Base-by-base conservation (phyloP, 805 yeast genomes). In the Monosporozyma aquatica region DNA sequence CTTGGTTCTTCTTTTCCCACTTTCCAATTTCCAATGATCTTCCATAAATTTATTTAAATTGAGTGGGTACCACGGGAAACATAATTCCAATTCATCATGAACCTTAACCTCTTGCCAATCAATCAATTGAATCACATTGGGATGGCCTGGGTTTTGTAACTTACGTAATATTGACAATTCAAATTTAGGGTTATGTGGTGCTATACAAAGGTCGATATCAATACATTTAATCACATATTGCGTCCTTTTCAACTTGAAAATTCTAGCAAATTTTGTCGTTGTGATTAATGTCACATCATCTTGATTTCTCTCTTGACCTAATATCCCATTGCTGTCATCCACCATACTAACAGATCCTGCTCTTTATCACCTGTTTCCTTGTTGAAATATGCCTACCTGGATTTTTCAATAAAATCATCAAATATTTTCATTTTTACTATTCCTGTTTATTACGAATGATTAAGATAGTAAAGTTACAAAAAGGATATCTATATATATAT, bases 161-260 rank as follows among this genome's bases (percentile, higher is more conserved):
- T 44, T 48, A 25, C 43, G 14, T 25, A 58, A 30, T 10, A 59
- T 51, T 6, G 51, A 41, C 11, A 57, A 40, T 43, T 61, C 65
- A 10, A 25, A 32, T 11, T 42, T 13, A 9, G 58, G 55, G 38
- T 61, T 52, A 44, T 61, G 64, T 9, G 65, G 65, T 15, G 58
- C 51, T 3, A 53, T 41, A 15, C 45, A 40, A 20, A 47, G 50
- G 43, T 55, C 63, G 15, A 39, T 43, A n/a, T 49, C 41, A 11
- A 57, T 48, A n/a, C 50, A 38, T 43, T 59, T 59, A 2, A 57
- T 40, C 6, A 46, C 55, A 25, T 28, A 39, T 13, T 43, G 46
- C n/a, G 44, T n/a, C n/a, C n/a, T 43, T n/a, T 41, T 28, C 9
- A 42, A 27, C 15, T 41, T 44, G 21, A 45, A 48, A 21, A 59